Evolutionary conservation across 495 filamentous ascomycete genomes (phyloP).

Genomic region (Tuber umbilicatum): DNA sequence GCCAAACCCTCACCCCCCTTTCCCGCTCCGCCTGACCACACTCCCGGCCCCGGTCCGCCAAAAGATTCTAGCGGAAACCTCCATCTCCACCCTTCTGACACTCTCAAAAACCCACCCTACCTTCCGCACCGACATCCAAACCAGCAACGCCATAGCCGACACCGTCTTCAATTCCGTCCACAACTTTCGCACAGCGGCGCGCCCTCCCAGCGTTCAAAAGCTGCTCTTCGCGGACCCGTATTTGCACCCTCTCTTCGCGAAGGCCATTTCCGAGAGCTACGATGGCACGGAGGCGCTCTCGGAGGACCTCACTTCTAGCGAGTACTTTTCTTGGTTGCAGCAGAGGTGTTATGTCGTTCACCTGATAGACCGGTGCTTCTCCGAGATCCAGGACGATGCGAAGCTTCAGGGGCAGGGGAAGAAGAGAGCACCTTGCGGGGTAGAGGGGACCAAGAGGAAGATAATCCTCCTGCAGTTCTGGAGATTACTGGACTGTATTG

Average conservation of each 20-base stretch:
- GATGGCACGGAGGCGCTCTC: background rate
- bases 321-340: background rate
- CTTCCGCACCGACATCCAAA: background rate
- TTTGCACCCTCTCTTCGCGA: background rate
- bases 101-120: background rate
- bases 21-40: background rate
- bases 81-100: background rate
- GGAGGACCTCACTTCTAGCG: background rate
- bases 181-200: background rate
- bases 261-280: background rate
- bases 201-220: background rate
- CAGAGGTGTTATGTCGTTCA: background rate
- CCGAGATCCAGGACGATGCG: background rate
- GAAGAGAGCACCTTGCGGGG: background rate
- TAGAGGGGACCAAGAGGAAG: background rate
- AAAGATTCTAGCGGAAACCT: background rate
- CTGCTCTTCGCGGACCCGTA: background rate
- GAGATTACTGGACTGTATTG: background rate
- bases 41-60: background rate
- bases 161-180: background rate
- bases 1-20: background rate
- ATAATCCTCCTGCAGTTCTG: conserved; percentile 1
- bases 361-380: background rate
- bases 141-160: background rate
- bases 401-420: background rate